phyloP scores from a whole-genome alignment of 257 asterid species.

The Voacanga thouarsii region DNA sequence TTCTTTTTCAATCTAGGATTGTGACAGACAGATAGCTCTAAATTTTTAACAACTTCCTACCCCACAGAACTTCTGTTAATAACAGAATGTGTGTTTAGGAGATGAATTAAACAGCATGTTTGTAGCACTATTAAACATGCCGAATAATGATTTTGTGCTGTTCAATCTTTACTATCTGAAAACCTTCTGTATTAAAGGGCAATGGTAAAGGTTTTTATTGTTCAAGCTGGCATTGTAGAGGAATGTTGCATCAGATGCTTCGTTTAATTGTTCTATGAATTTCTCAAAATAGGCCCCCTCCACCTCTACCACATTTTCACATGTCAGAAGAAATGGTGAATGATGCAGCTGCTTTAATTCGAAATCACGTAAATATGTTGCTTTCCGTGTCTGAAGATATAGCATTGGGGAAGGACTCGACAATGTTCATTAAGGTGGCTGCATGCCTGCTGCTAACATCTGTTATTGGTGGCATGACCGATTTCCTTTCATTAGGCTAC shows the following conservation, averaged over 20 bases:
- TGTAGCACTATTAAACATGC: neutral
- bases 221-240: neutral
- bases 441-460: constrained; percentile 40
- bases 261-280: neutral
- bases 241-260: neutral
- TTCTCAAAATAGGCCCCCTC: constrained; percentile 66
- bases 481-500: constrained; percentile 58
- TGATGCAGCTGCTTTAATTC: constrained; percentile 44
- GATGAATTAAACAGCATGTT: neutral
- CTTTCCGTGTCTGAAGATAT: constrained; percentile 57
- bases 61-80: neutral
- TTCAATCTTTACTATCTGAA: neutral
- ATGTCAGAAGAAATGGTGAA: constrained; percentile 64
- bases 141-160: neutral
- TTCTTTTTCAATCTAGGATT: neutral
- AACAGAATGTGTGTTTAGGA: neutral
- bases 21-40: neutral
- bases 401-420: constrained; percentile 66
- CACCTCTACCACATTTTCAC: constrained; percentile 71
- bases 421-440: constrained; percentile 51
- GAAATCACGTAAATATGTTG: constrained; percentile 41
- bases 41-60: neutral
- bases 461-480: constrained; percentile 47
- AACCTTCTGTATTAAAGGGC: neutral
- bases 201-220: neutral